phyloP scores from a whole-genome alignment of 768 basidiomycete genomes.

The Tylopilus cervinicoccineus region DNA sequence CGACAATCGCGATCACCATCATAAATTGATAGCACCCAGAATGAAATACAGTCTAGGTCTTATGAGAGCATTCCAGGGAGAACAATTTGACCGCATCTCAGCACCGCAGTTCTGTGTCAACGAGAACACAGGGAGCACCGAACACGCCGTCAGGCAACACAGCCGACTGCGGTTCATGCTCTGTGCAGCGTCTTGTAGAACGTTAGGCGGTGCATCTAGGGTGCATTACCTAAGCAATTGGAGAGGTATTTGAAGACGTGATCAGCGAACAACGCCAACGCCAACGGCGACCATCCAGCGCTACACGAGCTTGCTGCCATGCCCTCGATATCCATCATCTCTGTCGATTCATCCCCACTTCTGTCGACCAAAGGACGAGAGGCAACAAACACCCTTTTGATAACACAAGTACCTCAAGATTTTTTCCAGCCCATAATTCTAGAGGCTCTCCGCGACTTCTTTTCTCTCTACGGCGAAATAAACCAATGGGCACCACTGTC shows the following conservation, averaged over 20 bases:
- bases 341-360: slow-evolving; percentile 4
- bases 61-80: slow-evolving; percentile 15
- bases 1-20: slow-evolving; percentile 6
- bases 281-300: slow-evolving; percentile 2
- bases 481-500: slow-evolving; percentile 87
- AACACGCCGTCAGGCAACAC: slow-evolving; percentile 10
- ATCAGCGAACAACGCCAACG: not conserved
- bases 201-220: slow-evolving; percentile 1
- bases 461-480: slow-evolving; percentile 74
- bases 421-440: slow-evolving; percentile 77
- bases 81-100: not conserved
- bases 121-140: slow-evolving; percentile 11
- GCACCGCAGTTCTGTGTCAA: slow-evolving; percentile 12
- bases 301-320: slow-evolving; percentile 7
- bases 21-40: slow-evolving; percentile 1
- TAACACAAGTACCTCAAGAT: slow-evolving; percentile 69
- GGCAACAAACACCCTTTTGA: slow-evolving; percentile 78
- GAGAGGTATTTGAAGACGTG: slow-evolving; percentile 9
- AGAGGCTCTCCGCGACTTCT: slow-evolving; percentile 64
- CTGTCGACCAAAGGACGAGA: slow-evolving; percentile 4
- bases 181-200: slow-evolving; percentile 3
- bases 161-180: slow-evolving; percentile 7
- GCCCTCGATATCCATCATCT: slow-evolving; percentile 30
- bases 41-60: slow-evolving; percentile 7
- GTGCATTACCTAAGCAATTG: slow-evolving; percentile 19